phyloP scores from a whole-genome alignment of 495 filamentous ascomycete species.

The Aspergillus cavernicola region DNA sequence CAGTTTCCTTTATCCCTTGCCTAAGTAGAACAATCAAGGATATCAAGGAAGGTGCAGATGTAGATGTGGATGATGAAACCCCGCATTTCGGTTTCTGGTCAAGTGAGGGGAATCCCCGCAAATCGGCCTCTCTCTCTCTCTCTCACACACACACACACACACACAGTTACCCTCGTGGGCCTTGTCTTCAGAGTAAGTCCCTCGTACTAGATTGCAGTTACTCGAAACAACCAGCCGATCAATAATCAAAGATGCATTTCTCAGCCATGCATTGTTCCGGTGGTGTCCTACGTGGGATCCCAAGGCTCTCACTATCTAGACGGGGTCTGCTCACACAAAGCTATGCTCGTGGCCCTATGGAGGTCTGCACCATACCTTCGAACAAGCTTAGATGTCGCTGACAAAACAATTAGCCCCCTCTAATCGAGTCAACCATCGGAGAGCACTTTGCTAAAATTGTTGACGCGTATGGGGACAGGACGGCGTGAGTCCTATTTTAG shows the following conservation, averaged over 20 bases:
- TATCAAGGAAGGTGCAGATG: too few species aligned
- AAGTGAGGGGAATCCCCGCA: constrained; percentile 1
- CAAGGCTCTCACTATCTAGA: background rate
- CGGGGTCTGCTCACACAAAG: constrained; percentile 45
- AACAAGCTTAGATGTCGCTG: background rate
- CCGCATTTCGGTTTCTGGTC: constrained; percentile 1
- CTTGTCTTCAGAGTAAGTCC: too few species aligned
- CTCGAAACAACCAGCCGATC: background rate
- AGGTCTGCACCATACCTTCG: constrained; percentile 25
- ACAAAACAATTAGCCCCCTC: constrained; percentile 53
- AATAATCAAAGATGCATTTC: constrained; percentile 1
- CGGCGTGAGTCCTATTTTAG: constrained; percentile 52
- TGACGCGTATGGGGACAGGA: constrained; percentile 65
- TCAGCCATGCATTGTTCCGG: background rate
- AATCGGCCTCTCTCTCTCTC: background rate
- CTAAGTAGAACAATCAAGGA: too few species aligned
- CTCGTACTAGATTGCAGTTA: too few species aligned
- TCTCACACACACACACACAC: too few species aligned
- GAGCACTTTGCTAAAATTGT: constrained; percentile 76
- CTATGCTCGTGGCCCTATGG: constrained; percentile 40
- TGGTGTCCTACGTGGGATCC: background rate
- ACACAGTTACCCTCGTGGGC: too few species aligned
- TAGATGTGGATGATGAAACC: background rate
- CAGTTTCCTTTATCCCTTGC: too few species aligned
- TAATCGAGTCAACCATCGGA: constrained; percentile 72